Percentiles rank a stretch among this genome's conserved stretches.
Conservation (phyloP, 208 protist genomes). For the Leishmania guyanensis region DNA sequence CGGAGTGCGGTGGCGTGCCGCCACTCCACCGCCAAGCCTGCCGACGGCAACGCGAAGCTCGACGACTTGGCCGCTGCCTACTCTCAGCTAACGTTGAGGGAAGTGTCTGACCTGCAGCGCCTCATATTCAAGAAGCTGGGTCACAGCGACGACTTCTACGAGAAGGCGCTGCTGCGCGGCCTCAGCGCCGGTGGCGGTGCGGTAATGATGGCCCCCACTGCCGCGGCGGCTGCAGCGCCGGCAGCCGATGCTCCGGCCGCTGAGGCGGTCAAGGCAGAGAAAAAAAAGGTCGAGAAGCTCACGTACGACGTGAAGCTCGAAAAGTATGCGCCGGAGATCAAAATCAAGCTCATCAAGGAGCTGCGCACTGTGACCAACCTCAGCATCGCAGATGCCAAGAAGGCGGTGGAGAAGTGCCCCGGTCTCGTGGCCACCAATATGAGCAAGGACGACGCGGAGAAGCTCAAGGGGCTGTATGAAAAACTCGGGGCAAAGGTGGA, state of each 20-base stretch:
- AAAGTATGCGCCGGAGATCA: conserved; percentile 83
- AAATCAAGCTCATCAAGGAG: conserved; percentile 93
- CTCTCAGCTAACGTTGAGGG: conserved; percentile 86
- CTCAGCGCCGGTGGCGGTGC: conserved; percentile 77
- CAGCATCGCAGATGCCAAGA: conserved; percentile 89
- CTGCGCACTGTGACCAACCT: conserved; percentile 85
- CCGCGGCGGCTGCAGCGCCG: conserved; percentile 32
- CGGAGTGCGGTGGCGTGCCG: conserved; percentile 26
- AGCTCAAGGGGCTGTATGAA: conserved; percentile 88
- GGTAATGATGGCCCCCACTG: conserved; percentile 24
- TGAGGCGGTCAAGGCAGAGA: conserved; percentile 74
- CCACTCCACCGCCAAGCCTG: conserved; percentile 36
- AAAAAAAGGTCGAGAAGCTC: conserved; percentile 92
- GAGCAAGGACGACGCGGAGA: conserved; percentile 86
- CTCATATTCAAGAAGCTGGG: conserved; percentile 92
- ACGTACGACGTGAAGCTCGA: conserved; percentile 89
- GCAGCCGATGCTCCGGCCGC: conserved; percentile 38
- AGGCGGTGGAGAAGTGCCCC: conserved; percentile 89
- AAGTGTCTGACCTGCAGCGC: conserved; percentile 86
- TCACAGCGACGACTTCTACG: conserved; percentile 91
- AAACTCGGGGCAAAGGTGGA: conserved; percentile 90
- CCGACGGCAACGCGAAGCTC: conserved; percentile 52
- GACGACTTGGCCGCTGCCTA: conserved; percentile 79
- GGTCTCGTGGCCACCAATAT: conserved; percentile 90
- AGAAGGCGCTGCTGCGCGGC: conserved; percentile 86